These are phyloP conservation scores for Argentina anserina DNA, from an alignment of 306 rosid genomes.

Conservation along the genomic window DNA sequence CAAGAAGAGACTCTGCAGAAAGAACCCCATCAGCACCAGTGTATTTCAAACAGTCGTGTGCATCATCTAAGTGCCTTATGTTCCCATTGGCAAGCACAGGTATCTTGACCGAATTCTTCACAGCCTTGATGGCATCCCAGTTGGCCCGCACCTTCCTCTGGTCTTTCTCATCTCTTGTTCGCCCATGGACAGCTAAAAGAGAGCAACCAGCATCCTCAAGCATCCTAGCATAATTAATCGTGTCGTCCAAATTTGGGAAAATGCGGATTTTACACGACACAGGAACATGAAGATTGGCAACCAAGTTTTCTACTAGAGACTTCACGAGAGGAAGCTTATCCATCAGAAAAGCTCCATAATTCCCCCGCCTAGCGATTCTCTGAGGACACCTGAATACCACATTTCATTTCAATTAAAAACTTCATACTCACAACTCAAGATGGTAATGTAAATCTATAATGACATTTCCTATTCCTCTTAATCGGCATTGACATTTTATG, in stretches of 20 bases:
- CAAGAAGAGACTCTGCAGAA: slow-evolving; percentile 78
- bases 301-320: slow-evolving; percentile 74
- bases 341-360: slow-evolving; percentile 97
- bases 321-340: slow-evolving; percentile 86
- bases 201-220: slow-evolving; percentile 93
- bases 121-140: slow-evolving; percentile 83
- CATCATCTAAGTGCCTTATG: slow-evolving; percentile 54
- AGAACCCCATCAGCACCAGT: slow-evolving; percentile 58
- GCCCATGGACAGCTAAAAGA: slow-evolving; percentile 86
- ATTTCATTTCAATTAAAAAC: not conserved
- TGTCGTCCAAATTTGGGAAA: slow-evolving; percentile 78
- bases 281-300: slow-evolving; percentile 73
- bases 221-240: slow-evolving; percentile 79
- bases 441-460: not conserved
- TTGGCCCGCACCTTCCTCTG: slow-evolving; percentile 85
- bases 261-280: slow-evolving; percentile 92
- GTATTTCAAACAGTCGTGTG: slow-evolving; percentile 33
- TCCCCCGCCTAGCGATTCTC: slow-evolving; percentile 81
- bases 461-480: not conserved
- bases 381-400: slow-evolving; percentile 76
- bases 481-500: not conserved
- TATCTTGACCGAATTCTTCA: slow-evolving; percentile 66
- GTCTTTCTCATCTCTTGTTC: slow-evolving; percentile 88
- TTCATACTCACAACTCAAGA: not conserved
- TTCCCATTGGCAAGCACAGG: slow-evolving; percentile 63